Evolutionary conservation across 2,329 filamentous ascomycete species (phyloP), one percentile per base, ranked within the genome.

Genomic region (Lecanosticta acicola): DNA sequence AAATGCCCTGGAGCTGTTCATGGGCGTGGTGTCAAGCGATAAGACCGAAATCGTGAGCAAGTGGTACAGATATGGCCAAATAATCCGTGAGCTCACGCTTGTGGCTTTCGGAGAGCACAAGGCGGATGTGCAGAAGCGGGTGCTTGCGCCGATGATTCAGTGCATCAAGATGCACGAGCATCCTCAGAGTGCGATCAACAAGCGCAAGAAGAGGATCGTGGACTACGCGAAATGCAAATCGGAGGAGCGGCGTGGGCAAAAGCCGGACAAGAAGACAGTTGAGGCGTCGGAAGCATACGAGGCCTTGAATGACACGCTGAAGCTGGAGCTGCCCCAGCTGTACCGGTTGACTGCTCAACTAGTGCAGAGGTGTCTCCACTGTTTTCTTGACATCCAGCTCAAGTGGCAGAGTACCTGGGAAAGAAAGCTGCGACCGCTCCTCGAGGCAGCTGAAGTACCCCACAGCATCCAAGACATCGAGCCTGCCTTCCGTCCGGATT

Each of bases 21-120:
- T 94, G 68, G 82, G 81, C 46, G 72, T 79, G 16, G 70, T 71
- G 1, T 83, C 83, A 10, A 85, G 84, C 40, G 81, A 78, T 48
- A 82, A 88, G 64, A 83, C 87, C 0, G 90, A 97, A 65, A 73
- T 94, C 33, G 90, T 96, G 68, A 90, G 85, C 72, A 94, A 94
- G 65, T 97, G 91, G 87, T 85, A 89, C 40, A 86, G 84, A 51
- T 93, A 95, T 68, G 91, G 89, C 55, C 81, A 89, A 60, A 85
- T 85, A 26, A 86, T 94, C 69, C 80, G 86, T 54, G 90, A 96
- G 59, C 81, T 97, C 54, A 83, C 90, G 59, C 85, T 83, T 49
- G 80, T 89, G 53, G 85, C 86, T 3, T 74, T 97, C 17, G 85
- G 89, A 49, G 85, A 91, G 56, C 90, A 96, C 73, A 72, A 79